Conservation (phyloP, 306 rosid genomes). For the Dryas octopetala region DNA sequence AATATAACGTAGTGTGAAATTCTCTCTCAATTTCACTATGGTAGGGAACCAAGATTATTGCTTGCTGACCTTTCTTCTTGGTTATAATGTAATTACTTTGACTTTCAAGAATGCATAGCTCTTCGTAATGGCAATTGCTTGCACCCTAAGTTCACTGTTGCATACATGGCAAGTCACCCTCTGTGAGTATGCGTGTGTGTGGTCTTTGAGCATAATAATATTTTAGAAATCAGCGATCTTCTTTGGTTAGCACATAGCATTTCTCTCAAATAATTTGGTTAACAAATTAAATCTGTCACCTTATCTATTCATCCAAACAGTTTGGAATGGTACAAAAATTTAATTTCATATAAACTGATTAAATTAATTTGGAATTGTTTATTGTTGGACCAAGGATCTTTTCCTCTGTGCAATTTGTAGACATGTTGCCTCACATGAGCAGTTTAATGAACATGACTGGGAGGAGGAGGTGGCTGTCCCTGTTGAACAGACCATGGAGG, state of each 20-base stretch:
- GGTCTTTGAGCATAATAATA: neutral
- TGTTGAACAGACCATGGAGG: conserved; percentile 90
- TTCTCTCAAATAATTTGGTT: too few species aligned
- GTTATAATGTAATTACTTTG: neutral
- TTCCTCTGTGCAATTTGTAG: neutral
- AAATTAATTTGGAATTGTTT: neutral
- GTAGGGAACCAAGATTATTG: neutral
- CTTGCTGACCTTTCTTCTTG: neutral
- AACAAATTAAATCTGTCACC: neutral
- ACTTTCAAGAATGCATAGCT: neutral
- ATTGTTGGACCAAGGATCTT: neutral
- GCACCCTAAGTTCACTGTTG: neutral
- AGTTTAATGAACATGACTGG: conserved; percentile 38
- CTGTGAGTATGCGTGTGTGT: neutral
- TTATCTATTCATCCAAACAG: neutral
- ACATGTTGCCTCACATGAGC: conserved; percentile 6
- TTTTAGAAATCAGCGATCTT: too few species aligned
- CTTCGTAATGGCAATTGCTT: neutral
- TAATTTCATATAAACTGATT: neutral
- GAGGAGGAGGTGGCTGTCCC: conserved; percentile 43
- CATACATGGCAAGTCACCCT: neutral
- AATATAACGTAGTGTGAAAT: neutral
- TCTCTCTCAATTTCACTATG: neutral
- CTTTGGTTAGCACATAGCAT: too few species aligned
- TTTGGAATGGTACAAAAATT: neutral